phyloP scores from a whole-genome alignment of 805 yeast species.

The Teunomyces stri region DNA sequence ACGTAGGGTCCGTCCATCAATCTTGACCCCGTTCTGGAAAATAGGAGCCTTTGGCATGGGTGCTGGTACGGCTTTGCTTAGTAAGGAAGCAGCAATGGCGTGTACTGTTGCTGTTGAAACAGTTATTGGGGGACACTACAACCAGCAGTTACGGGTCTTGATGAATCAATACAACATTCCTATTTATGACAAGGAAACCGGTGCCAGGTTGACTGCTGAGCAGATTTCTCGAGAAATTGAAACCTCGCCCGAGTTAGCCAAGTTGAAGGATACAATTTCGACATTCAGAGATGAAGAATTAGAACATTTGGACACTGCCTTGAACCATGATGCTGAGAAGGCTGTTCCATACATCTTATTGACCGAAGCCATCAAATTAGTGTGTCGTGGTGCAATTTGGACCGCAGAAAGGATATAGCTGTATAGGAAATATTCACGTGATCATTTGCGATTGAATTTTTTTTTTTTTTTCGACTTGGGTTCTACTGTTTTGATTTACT shows the following conservation, averaged over 20 bases:
- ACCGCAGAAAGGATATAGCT: constrained; percentile 76
- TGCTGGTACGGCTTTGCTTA: constrained; percentile 75
- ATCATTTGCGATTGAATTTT: not conserved
- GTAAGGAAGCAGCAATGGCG: constrained; percentile 98
- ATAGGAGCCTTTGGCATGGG: constrained; percentile 87
- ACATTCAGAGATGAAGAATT: constrained; percentile 90
- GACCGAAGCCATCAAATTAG: constrained; percentile 80
- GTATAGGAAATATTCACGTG: not conserved
- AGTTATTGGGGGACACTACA: constrained; percentile 94
- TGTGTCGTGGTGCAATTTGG: constrained; percentile 87
- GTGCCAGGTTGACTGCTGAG: constrained; percentile 20
- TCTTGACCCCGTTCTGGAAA: constrained; percentile 92
- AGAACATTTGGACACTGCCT: constrained; percentile 93
- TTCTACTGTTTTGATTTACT: constrained; percentile 3
- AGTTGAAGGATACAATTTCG: constrained; percentile 61
- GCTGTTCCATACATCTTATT: constrained; percentile 90
- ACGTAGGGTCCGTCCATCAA: constrained; percentile 85
- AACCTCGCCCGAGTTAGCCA: constrained; percentile 53
- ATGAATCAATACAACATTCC: constrained; percentile 61
- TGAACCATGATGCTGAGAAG: constrained; percentile 84
- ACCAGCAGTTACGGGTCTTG: constrained; percentile 78
- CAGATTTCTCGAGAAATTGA: constrained; percentile 22
- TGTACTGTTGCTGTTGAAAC: constrained; percentile 99
- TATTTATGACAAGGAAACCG: constrained; percentile 33
- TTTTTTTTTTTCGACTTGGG: not conserved